Conservation (phyloP, 2,329 filamentous ascomycete genomes). For the Aspergillus novofumigatus region DNA sequence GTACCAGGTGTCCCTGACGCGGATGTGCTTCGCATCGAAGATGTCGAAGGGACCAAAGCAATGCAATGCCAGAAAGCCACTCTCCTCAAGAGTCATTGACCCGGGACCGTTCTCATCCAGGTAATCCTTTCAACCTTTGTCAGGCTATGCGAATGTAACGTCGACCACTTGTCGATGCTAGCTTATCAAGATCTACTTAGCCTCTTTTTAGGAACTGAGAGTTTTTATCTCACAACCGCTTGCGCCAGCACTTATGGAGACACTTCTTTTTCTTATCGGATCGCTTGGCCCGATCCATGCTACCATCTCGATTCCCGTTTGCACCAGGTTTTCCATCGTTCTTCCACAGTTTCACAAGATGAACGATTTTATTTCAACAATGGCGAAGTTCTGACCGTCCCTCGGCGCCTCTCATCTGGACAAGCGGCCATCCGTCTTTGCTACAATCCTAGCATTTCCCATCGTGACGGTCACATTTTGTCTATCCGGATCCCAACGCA, state of each 20-base stretch:
- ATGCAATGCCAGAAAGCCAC: background rate
- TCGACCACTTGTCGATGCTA: background rate
- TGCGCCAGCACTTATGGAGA: background rate
- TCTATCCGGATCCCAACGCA: background rate
- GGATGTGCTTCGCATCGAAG: background rate
- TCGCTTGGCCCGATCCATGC: background rate
- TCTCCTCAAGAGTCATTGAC: background rate
- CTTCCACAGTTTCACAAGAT: background rate
- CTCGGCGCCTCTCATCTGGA: background rate
- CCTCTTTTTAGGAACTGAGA: background rate
- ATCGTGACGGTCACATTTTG: background rate
- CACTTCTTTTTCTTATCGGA: background rate
- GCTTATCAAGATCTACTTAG: background rate
- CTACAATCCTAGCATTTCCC: background rate
- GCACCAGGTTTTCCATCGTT: background rate
- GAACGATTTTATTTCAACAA: background rate
- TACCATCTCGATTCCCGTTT: background rate
- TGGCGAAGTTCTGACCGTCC: background rate
- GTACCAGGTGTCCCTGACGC: background rate
- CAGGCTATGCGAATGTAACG: background rate
- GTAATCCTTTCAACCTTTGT: background rate
- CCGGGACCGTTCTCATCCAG: background rate
- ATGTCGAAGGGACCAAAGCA: background rate
- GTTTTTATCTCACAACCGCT: background rate
- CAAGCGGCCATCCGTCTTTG: background rate